phyloP scores from a whole-genome alignment of 139 green algal species.

The Mesostigma viride region DNA sequence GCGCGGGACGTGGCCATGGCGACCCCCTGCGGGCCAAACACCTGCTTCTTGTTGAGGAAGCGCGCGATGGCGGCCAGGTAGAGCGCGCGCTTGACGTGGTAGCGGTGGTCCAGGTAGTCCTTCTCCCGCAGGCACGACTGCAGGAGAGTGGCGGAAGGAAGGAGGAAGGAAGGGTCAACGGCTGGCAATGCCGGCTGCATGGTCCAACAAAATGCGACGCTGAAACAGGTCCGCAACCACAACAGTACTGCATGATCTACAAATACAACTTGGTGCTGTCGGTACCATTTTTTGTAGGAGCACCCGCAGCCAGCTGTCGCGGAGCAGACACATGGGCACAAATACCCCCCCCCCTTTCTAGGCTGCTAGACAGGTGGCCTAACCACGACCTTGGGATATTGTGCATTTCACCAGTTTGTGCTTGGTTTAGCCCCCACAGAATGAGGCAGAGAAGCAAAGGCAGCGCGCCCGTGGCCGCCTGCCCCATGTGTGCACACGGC shows the following conservation, averaged over 20 bases:
- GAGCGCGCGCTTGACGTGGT: constrained; percentile 24
- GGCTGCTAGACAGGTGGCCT: too few relatives aligned
- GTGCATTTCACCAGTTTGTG: too few relatives aligned
- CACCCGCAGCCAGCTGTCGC: background rate
- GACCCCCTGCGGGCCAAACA: background rate
- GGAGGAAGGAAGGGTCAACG: background rate
- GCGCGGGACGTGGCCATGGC: constrained; percentile 13
- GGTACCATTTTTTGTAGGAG: constrained; percentile 6
- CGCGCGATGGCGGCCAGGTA: constrained; percentile 15
- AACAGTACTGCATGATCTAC: constrained; percentile 1
- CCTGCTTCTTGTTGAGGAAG: background rate
- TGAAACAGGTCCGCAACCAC: constrained; percentile 16
- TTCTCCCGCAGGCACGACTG: constrained; percentile 31
- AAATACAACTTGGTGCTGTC: background rate
- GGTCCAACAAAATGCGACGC: background rate
- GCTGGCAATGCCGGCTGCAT: background rate
- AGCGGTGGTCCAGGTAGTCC: constrained; percentile 26
- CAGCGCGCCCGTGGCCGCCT: too few relatives aligned
- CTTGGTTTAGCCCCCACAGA: too few relatives aligned
- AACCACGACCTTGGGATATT: too few relatives aligned
- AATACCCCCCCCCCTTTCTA: too few relatives aligned
- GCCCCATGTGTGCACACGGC: too few relatives aligned
- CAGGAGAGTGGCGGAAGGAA: background rate
- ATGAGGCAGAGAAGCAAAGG: too few relatives aligned
- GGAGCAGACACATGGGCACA: background rate